Evolutionary conservation across 2,329 filamentous ascomycete genomes (phyloP).

Genomic region (Colletotrichum incanum): DNA sequence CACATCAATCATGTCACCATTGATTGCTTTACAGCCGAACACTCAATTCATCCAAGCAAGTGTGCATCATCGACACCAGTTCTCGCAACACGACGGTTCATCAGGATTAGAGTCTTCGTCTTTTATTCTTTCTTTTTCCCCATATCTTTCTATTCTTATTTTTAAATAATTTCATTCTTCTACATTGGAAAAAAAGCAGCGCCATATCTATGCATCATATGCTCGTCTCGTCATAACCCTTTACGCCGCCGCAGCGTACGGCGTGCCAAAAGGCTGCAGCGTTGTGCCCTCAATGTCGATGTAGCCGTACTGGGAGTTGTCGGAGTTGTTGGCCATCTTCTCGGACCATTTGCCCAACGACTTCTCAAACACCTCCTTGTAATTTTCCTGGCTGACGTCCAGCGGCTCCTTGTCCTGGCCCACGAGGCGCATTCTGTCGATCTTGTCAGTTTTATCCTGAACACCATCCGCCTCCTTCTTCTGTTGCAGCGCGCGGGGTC

Average conservation of each 20-base stretch:
- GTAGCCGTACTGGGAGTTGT: slow-evolving; percentile 52
- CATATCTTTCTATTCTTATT: too few relatives aligned
- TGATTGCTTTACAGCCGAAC: too few relatives aligned
- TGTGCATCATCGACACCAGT: too few relatives aligned
- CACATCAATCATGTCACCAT: too few relatives aligned
- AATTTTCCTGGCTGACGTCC: slow-evolving; percentile 51
- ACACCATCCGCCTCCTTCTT: too few relatives aligned
- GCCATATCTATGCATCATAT: background rate
- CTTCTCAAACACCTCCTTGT: slow-evolving; percentile 49
- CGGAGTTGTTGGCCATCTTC: slow-evolving; percentile 51
- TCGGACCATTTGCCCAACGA: slow-evolving; percentile 51
- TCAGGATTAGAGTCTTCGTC: too few relatives aligned
- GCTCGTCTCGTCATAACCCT: background rate
- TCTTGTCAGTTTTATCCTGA: background rate
- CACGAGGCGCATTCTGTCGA: slow-evolving; percentile 50
- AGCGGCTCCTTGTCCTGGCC: slow-evolving; percentile 51
- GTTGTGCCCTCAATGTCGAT: slow-evolving; percentile 51
- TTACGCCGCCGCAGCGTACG: slow-evolving; percentile 12
- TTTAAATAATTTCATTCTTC: background rate
- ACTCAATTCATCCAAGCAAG: too few relatives aligned
- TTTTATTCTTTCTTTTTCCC: too few relatives aligned
- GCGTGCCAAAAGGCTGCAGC: slow-evolving; percentile 52
- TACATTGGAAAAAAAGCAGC: background rate
- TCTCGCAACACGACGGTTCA: too few relatives aligned
- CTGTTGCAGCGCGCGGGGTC: too few relatives aligned